Conservation (phyloP, 306 rosid genomes). For the Malus fusca region DNA sequence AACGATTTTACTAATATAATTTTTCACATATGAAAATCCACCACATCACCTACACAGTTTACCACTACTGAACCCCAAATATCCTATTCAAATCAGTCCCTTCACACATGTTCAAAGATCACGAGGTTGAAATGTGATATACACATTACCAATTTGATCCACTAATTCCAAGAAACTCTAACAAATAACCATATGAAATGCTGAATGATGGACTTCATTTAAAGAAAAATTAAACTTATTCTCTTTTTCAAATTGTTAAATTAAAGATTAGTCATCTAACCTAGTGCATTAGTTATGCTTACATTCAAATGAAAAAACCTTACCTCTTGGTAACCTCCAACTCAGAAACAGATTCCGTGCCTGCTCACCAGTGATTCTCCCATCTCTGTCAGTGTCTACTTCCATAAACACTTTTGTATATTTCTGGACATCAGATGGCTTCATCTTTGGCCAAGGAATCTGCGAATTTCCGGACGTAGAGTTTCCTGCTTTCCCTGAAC, state of each 20-base stretch:
- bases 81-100: background rate
- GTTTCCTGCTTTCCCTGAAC: conserved; percentile 49
- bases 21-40: background rate
- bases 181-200: background rate
- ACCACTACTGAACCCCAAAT: background rate
- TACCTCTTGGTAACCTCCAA: conserved; percentile 98
- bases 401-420: conserved; percentile 80
- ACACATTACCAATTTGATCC: background rate
- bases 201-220: background rate
- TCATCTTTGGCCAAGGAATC: conserved; percentile 91
- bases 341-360: conserved; percentile 89
- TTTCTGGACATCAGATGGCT: conserved; percentile 85
- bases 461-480: conserved; percentile 48
- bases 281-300: background rate
- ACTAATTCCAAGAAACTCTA: background rate
- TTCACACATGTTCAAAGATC: background rate
- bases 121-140: background rate
- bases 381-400: conserved; percentile 92
- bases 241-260: background rate
- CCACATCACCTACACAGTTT: background rate
- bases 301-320: background rate
- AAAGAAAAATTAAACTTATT: background rate
- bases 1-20: background rate
- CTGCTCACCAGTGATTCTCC: conserved; percentile 91
- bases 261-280: background rate